Conservation (phyloP, 768 basidiomycete genomes). For the Trichaptum fuscoviolaceum region DNA sequence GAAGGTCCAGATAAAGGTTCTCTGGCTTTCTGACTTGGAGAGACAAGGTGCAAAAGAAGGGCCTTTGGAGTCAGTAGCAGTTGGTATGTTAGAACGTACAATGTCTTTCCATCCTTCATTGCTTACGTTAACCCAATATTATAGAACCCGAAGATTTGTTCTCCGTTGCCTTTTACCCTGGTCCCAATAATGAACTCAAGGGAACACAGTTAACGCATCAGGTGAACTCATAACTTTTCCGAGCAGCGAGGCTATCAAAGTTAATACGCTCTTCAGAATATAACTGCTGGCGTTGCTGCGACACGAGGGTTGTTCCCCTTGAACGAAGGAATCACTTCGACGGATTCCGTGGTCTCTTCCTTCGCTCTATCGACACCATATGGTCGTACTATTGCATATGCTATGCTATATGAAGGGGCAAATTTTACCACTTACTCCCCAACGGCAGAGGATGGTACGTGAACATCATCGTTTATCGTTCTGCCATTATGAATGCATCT, state of each 20-base stretch:
- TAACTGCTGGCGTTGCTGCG: conserved; percentile 87
- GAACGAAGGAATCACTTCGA: conserved; percentile 56
- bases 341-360: conserved; percentile 76
- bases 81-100: not conserved
- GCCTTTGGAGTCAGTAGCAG: not conserved
- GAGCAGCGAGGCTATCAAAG: not conserved
- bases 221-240: conserved; percentile 15
- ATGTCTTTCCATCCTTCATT: not conserved
- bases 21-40: conserved; percentile 68
- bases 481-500: not conserved
- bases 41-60: conserved; percentile 48
- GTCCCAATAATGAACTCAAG: conserved; percentile 45
- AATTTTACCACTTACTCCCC: conserved; percentile 62
- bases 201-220: conserved; percentile 72
- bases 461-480: not conserved
- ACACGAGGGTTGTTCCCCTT: conserved; percentile 71
- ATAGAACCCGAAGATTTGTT: conserved; percentile 59
- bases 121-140: not conserved
- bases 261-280: conserved; percentile 34
- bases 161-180: conserved; percentile 60
- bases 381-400: conserved; percentile 76
- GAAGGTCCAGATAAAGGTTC: conserved; percentile 41
- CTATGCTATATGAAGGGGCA: conserved; percentile 68
- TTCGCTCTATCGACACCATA: conserved; percentile 71
- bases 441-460: conserved; percentile 37